Evolutionary conservation across 495 filamentous ascomycete genomes (phyloP).

Genomic region (Penicillium parvum): DNA sequence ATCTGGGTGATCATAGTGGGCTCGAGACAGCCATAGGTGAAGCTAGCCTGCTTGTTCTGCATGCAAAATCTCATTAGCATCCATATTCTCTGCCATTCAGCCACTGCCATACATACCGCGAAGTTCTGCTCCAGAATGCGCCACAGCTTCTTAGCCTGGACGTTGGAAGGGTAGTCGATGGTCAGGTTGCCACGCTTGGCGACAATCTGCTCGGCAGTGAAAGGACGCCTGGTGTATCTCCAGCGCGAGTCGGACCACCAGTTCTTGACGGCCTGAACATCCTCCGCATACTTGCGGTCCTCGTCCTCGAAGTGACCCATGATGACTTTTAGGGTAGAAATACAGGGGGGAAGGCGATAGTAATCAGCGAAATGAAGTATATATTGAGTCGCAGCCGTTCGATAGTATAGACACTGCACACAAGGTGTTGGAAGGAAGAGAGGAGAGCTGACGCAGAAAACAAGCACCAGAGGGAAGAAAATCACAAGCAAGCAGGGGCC

Average conservation of each 20-base stretch:
- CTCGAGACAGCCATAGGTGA: constrained; percentile 94
- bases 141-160: constrained; percentile 92
- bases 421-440: neutral
- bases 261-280: constrained; percentile 80
- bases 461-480: constrained; percentile 18
- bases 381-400: constrained; percentile 5
- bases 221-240: constrained; percentile 87
- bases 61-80: neutral
- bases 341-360: neutral
- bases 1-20: constrained; percentile 98
- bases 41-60: constrained; percentile 79
- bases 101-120: constrained; percentile 48
- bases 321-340: constrained; percentile 19
- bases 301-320: constrained; percentile 63
- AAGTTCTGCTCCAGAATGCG: constrained; percentile 79
- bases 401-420: constrained; percentile 9
- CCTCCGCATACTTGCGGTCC: constrained; percentile 71
- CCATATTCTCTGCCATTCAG: neutral
- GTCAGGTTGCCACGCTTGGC: constrained; percentile 87
- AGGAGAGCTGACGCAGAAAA: constrained; percentile 1
- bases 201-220: constrained; percentile 95
- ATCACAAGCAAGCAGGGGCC: constrained; percentile 36
- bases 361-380: neutral
- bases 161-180: constrained; percentile 88
- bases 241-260: constrained; percentile 95